phyloP scores from a whole-genome alignment of 2,329 filamentous ascomycete genomes.

The Stenocarpella maydis region DNA sequence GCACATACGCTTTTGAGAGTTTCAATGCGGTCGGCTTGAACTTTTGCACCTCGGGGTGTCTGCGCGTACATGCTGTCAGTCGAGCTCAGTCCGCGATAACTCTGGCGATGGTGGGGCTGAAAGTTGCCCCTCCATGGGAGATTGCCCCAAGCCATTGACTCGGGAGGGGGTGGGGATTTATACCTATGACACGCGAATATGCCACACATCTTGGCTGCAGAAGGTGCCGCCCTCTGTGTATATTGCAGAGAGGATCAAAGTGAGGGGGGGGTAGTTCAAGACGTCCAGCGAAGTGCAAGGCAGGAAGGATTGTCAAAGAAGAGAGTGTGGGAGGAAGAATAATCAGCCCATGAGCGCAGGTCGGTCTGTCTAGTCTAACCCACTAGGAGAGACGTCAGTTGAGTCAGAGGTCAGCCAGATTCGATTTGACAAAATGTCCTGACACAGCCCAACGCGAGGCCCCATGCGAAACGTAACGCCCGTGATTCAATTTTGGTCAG shows the following conservation, averaged over 20 bases:
- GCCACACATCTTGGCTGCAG: slow-evolving; percentile 76
- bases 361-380: slow-evolving; percentile 23
- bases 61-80: slow-evolving; percentile 45
- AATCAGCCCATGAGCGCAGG: slow-evolving; percentile 1
- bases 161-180: slow-evolving; percentile 43
- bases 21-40: slow-evolving; percentile 96
- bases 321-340: slow-evolving; percentile 6
- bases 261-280: not conserved
- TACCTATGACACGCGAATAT: slow-evolving; percentile 96
- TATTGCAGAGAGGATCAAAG: not conserved
- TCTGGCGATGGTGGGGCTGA: slow-evolving; percentile 40
- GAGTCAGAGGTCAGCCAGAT: slow-evolving; percentile 31
- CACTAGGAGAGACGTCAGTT: slow-evolving; percentile 24
- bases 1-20: slow-evolving; percentile 89
- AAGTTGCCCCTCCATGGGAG: slow-evolving; percentile 48
- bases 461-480: slow-evolving; percentile 33
- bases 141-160: slow-evolving; percentile 39
- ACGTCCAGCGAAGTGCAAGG: slow-evolving; percentile 4
- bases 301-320: slow-evolving; percentile 16
- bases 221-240: not conserved
- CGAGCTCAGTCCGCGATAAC: slow-evolving; percentile 24
- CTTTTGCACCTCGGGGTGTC: slow-evolving; percentile 91
- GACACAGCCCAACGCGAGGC: slow-evolving; percentile 7
- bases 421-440: slow-evolving; percentile 33
- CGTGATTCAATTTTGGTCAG: slow-evolving; percentile 31